phyloP scores from a whole-genome alignment of 2,329 filamentous ascomycete genomes.

The Aspergillus melleus region DNA sequence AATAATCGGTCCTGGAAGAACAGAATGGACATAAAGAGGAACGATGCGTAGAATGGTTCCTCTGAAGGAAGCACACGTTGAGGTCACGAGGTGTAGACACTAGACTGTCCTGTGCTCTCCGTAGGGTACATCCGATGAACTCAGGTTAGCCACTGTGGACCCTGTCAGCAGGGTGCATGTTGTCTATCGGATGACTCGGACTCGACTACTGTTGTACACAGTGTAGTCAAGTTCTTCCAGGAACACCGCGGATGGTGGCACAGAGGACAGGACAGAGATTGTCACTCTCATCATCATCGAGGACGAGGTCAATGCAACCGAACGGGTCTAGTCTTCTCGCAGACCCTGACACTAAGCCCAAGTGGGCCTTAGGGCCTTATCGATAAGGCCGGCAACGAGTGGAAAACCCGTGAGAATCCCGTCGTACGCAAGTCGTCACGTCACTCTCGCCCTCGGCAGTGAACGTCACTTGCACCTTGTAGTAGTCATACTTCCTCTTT shows the following conservation, averaged over 20 bases:
- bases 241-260: not conserved
- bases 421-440: constrained; percentile 35
- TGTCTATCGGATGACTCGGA: not conserved
- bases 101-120: no score
- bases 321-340: constrained; percentile 18
- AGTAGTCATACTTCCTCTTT: not conserved
- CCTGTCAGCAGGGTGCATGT: not conserved
- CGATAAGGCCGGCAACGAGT: no score
- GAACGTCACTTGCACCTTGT: not conserved
- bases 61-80: no score
- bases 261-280: not conserved
- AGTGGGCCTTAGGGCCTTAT: constrained; percentile 16
- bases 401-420: not conserved
- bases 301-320: constrained; percentile 17
- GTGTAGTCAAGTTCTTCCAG: no score
- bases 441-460: constrained; percentile 18
- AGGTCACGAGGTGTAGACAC: no score
- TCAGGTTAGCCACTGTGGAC: not conserved
- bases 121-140: not conserved
- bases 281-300: constrained; percentile 12
- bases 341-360: constrained; percentile 14
- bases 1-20: not conserved
- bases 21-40: no score
- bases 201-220: not conserved
- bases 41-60: no score